Evolutionary conservation across 495 filamentous ascomycete genomes (phyloP), one percentile per base, ranked within the genome.

Genomic region (Hyaloscypha finlandica): DNA sequence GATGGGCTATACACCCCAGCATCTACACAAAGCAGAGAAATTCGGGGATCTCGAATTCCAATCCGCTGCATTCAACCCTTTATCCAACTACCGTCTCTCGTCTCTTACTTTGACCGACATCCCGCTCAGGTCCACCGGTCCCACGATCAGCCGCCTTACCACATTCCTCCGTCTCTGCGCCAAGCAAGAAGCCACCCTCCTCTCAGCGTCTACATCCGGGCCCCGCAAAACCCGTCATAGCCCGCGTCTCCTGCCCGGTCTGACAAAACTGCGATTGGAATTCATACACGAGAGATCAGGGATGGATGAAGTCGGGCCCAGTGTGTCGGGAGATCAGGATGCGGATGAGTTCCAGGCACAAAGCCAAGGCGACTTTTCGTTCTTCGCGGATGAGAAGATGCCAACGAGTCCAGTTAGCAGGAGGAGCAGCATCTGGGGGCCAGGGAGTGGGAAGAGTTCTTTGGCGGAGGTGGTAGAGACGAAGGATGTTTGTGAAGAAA

Each of bases 301-400:
- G 3, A n/a, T 25, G 14, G 31, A 42, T 11, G 29, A 31, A 1
- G 30, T 8, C 3, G 30, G 22, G 0, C 8, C 35, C 6, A 66
- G 61, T 0, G 59, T 67, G 0, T 63, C 65, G 14, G 71, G 65
- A 6, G 68, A 73, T 61, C 33, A 20, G 19, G 71, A 73, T 31
- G 68, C 68, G 3, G 71, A 68, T 53, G 61, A 25, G 5, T 73
- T 73, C 33, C 25, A 42, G 3, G 37, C 29, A 0, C 45, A 57
- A 9, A 29, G 51, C n/a, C 20, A 33, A 51, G 61, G 58, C 2
- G 71, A 73, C 58, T 73, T 73, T 52, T 73, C 71, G 6, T 73
- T 73, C 68, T 73, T 73, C 55, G 29, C 25, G 3, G 42, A 42
- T 30, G 56, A 45, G 55, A 42, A 61, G 19, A 22, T 64, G 29